Conservation (phyloP, 75 land plant genomes). For the Larix kaempferi region DNA sequence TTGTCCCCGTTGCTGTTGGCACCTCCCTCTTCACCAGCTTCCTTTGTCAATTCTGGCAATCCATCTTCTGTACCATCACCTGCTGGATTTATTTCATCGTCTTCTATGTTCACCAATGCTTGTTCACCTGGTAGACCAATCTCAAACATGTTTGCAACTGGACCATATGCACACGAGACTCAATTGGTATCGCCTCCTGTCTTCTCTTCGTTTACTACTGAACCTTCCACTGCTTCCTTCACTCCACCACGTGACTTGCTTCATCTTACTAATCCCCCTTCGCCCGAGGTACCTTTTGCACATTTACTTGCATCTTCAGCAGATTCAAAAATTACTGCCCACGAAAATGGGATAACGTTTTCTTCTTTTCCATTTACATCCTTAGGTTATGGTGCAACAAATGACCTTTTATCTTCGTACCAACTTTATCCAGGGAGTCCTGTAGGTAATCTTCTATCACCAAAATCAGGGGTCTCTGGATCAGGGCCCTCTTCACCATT, state of each 20-base stretch:
- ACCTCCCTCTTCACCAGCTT: constrained; percentile 53
- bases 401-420: constrained; percentile 21
- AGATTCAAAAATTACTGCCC: constrained; percentile 3
- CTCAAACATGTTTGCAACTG: constrained; percentile 21
- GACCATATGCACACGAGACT: constrained; percentile 40
- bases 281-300: constrained; percentile 54
- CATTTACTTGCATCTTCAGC: constrained; percentile 37
- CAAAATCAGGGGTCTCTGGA: constrained; percentile 16
- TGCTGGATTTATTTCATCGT: neutral
- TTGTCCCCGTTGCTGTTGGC: constrained; percentile 15
- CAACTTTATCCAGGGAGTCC: constrained; percentile 55
- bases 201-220: constrained; percentile 34
- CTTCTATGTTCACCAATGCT: constrained; percentile 6
- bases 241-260: constrained; percentile 52
- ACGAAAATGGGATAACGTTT: constrained; percentile 15
- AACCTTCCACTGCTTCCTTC: constrained; percentile 51
- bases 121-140: constrained; percentile 18
- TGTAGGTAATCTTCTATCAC: constrained; percentile 25
- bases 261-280: constrained; percentile 44
- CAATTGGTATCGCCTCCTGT: constrained; percentile 39
- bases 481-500: constrained; percentile 29
- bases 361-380: constrained; percentile 32
- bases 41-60: constrained; percentile 22
- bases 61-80: constrained; percentile 28
- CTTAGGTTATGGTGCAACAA: constrained; percentile 14